Evolutionary conservation across 805 yeast species (phyloP).

Genomic region (Candida bentonensis): DNA sequence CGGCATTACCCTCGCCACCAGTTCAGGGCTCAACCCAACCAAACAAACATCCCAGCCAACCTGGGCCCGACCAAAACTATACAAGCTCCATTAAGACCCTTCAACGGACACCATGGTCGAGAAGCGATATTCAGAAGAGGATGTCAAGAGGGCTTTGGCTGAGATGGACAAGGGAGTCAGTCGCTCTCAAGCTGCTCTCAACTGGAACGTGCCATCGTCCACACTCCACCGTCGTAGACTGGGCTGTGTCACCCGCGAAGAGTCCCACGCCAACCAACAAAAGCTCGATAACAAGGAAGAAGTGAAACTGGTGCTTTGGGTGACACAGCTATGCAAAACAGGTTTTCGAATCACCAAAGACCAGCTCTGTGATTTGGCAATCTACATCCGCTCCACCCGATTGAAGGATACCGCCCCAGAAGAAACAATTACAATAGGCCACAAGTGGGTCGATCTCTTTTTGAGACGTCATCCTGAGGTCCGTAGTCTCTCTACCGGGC

Average conservation of each 20-base stretch:
- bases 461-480: neutral
- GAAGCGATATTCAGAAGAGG: neutral
- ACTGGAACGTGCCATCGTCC: neutral
- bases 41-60: neutral
- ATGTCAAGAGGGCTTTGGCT: neutral
- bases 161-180: conserved; percentile 1
- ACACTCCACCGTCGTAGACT: neutral
- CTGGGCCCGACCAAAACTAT: neutral
- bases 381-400: neutral
- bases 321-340: neutral
- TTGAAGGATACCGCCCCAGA: neutral
- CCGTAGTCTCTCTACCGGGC: neutral
- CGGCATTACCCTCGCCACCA: too few species aligned
- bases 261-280: neutral
- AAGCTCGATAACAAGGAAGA: conserved; percentile 1
- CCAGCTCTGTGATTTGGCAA: neutral
- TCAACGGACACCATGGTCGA: neutral
- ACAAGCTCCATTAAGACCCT: neutral
- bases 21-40: too few species aligned
- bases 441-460: neutral
- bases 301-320: neutral
- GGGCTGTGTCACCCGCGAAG: neutral
- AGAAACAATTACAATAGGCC: neutral
- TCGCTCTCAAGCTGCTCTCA: neutral
- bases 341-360: neutral